Evolutionary conservation across 345 rosid species (phyloP).

Genomic region (Cardamine resedifolia): DNA sequence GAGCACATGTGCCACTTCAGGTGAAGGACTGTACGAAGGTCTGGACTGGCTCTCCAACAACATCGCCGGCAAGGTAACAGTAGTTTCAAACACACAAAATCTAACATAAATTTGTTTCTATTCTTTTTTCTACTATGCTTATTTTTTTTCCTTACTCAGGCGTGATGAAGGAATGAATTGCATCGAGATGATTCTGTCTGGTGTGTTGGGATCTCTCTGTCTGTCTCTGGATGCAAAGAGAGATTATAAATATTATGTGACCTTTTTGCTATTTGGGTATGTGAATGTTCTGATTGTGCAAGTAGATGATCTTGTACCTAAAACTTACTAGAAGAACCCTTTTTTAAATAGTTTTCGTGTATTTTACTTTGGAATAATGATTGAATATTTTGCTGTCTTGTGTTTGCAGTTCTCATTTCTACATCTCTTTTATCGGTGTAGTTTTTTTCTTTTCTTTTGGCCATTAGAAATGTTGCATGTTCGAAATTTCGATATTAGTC

Average conservation of each 20-base stretch:
- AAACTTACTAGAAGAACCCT: constrained; percentile 11
- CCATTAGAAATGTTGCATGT: neutral
- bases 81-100: neutral
- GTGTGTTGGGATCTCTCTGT: neutral
- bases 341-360: constrained; percentile 21
- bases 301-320: constrained; percentile 27
- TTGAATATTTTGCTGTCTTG: constrained; percentile 10
- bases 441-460: too few relatives aligned
- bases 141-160: neutral
- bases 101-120: neutral
- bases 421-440: too few relatives aligned
- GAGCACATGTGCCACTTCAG: constrained; percentile 78
- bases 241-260: constrained; percentile 24
- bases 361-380: constrained; percentile 9
- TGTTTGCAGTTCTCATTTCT: neutral
- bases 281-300: constrained; percentile 27
- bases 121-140: neutral
- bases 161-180: constrained; percentile 20
- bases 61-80: constrained; percentile 62
- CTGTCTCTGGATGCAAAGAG: constrained; percentile 24
- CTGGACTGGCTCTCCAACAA: constrained; percentile 85
- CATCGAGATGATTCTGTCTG: constrained; percentile 5
- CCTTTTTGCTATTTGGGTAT: constrained; percentile 24
- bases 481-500: neutral
- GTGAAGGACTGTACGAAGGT: constrained; percentile 81